Conservation (phyloP, 129 eudicot genomes). For the Pulicaria dysenterica region DNA sequence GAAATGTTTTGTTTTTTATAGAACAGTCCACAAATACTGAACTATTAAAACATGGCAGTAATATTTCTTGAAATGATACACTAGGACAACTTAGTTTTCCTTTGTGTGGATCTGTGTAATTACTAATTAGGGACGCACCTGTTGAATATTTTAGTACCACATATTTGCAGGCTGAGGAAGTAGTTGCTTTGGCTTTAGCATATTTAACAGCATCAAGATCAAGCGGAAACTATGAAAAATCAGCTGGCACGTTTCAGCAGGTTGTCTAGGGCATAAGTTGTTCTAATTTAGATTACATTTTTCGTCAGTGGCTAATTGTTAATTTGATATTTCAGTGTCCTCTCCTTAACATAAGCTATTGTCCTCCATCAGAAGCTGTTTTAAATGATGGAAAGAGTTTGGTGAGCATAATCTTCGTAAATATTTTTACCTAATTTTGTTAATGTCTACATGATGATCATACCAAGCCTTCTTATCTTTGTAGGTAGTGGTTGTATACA, state of each 20-base stretch:
- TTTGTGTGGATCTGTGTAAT: too few relatives aligned
- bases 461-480: slow-evolving; percentile 15
- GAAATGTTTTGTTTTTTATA: neutral
- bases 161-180: slow-evolving; percentile 71
- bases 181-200: slow-evolving; percentile 71
- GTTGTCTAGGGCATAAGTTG: slow-evolving; percentile 31
- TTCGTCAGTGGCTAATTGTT: slow-evolving; percentile 25
- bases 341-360: slow-evolving; percentile 84
- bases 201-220: slow-evolving; percentile 45
- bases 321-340: slow-evolving; percentile 67
- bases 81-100: too few relatives aligned
- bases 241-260: slow-evolving; percentile 67
- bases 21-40: neutral
- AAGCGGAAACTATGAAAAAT: slow-evolving; percentile 29
- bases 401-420: slow-evolving; percentile 44
- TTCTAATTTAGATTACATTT: slow-evolving; percentile 14
- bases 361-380: slow-evolving; percentile 84
- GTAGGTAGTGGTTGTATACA: slow-evolving; percentile 78
- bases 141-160: slow-evolving; percentile 9
- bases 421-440: neutral
- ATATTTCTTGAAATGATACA: neutral
- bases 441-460: slow-evolving; percentile 14
- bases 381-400: slow-evolving; percentile 70
- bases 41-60: neutral
- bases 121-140: neutral